Percentiles rank a stretch among this genome's conserved stretches.
These are phyloP conservation scores for Cardamine chenopodiifolia DNA, from an alignment of 345 rosid genomes.

Conservation along the genomic window DNA sequence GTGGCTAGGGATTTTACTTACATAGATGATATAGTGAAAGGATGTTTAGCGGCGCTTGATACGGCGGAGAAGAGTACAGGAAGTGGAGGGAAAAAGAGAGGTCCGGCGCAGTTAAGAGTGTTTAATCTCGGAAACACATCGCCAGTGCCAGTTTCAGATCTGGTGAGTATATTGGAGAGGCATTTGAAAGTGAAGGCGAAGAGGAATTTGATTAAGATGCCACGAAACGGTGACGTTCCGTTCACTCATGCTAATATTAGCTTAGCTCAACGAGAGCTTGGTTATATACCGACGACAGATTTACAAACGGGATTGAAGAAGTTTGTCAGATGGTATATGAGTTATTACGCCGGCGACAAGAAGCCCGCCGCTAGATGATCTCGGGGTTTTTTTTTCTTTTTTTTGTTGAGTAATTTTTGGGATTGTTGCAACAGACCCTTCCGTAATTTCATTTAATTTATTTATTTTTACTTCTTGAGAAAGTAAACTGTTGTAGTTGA, in stretches of 20 bases:
- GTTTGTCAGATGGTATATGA: constrained; percentile 83
- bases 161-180: constrained; percentile 80
- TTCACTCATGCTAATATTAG: constrained; percentile 95
- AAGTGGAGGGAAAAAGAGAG: constrained; percentile 86
- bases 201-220: constrained; percentile 80
- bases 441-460: constrained; percentile 12
- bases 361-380: constrained; percentile 56
- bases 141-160: constrained; percentile 83
- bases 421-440: constrained; percentile 14
- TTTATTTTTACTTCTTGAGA: constrained; percentile 9
- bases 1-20: constrained; percentile 95
- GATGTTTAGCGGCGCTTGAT: constrained; percentile 80
- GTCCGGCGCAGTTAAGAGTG: constrained; percentile 84
- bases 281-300: constrained; percentile 88
- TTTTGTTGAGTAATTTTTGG: constrained; percentile 28
- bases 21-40: constrained; percentile 92
- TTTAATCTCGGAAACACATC: constrained; percentile 93
- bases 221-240: constrained; percentile 89
- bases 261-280: constrained; percentile 71
- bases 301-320: constrained; percentile 87
- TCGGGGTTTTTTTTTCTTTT: background rate
- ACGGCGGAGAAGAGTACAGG: constrained; percentile 96
- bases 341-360: constrained; percentile 63
- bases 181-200: constrained; percentile 84
- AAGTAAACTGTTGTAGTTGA: constrained; percentile 17